Base-by-base conservation (phyloP, 2,329 filamentous ascomycete species). In the Xylariomycetidae sp. region DNA sequence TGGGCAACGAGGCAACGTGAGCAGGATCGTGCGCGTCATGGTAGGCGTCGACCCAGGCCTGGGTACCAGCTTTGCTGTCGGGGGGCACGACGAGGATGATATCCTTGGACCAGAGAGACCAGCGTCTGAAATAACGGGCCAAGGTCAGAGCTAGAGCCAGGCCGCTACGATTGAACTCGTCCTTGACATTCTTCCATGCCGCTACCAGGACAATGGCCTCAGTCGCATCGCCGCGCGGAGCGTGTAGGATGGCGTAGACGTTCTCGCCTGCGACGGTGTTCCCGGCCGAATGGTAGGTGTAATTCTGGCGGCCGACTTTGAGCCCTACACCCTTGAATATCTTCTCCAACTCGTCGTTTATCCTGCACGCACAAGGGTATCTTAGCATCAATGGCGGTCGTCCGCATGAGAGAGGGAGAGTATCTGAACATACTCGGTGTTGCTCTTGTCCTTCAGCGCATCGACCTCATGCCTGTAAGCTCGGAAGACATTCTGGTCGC, bases 61-160 rank as follows among this genome's bases (percentile, higher is more conserved):
- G 89, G 1, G 88, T 87, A 1, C 90, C 92, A 9, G 86, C 84
- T 38, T 82, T 84, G 58, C 88, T 94, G 61, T 98, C 92, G 0
- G 86, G 82, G 0, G 92, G 82, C 29, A 98, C 74, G 5, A 98
- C 64, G 48, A 98, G 80, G 38, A 98, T 90, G 47, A 98, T 95
- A 58, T 98, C 92, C 62, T 98, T 98, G 38, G 89, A 96, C 92
- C 92, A 98, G 17, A 98, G 72, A 33, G 88, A 96, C 92, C 92
- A 98, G 48, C 84, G 79, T 62, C 94, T 95, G 66, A 98, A 97
- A 63, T 98, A 98, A 46, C 92, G 79, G 17, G 88, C 86, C 47
- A 98, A 64, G 1, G 90, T 89, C 50, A 98, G 66, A 3, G 88
- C 82, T 19, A 98, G 72, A 6, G 88, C 82, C 5, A 98, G 81